Evolutionary conservation across 176 grass and related monocot species (phyloP).

Genomic region (Zoysia pacifica): DNA sequence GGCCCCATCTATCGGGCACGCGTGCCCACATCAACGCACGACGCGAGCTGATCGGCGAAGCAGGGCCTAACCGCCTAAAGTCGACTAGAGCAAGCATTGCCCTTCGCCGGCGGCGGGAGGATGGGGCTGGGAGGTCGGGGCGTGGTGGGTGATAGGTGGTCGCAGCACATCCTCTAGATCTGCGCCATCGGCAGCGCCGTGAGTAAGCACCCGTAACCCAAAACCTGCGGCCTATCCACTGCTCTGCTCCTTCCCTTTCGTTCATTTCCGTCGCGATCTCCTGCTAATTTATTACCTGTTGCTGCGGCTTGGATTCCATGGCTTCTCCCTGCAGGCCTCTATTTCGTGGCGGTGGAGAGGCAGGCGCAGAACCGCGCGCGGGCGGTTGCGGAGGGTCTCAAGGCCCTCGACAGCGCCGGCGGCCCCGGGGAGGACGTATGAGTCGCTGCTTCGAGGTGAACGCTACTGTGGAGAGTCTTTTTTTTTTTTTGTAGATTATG

Average conservation of each 20-base stretch:
- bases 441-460: slow-evolving; percentile 32
- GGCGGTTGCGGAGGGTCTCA: slow-evolving; percentile 67
- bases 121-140: slow-evolving; percentile 48
- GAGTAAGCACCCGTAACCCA: slow-evolving; percentile 58
- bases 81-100: slow-evolving; percentile 12
- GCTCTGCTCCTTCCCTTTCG: neutral
- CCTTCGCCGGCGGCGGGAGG: slow-evolving; percentile 4
- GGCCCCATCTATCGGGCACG: neutral
- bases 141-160: slow-evolving; percentile 78
- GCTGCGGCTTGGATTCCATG: neutral
- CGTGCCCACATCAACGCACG: neutral
- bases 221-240: slow-evolving; percentile 21
- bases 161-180: slow-evolving; percentile 78
- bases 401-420: slow-evolving; percentile 44
- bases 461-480: neutral
- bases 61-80: neutral
- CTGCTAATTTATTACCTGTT: neutral
- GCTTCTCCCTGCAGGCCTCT: slow-evolving; percentile 45
- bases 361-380: slow-evolving; percentile 75
- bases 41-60: neutral
- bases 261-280: neutral
- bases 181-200: slow-evolving; percentile 81
- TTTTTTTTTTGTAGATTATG: slow-evolving; percentile 7
- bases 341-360: slow-evolving; percentile 90
- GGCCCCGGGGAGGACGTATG: slow-evolving; percentile 47